Evolutionary conservation across 73 alveolate species (phyloP).

Genomic region (Paramecium tetraurelia): DNA sequence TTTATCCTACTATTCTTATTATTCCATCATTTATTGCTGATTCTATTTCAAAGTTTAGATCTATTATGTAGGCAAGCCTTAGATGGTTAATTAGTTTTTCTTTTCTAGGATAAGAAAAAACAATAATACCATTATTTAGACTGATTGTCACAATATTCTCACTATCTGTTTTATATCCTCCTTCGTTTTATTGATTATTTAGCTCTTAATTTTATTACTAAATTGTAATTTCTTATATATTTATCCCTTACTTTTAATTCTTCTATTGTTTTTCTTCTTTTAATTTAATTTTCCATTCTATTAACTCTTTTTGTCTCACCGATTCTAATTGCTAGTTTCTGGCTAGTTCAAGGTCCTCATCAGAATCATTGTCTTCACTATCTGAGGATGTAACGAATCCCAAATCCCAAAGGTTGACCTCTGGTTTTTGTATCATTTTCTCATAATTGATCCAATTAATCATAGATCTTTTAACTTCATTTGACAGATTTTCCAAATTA

Average conservation of each 20-base stretch:
- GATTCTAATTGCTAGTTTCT: background rate
- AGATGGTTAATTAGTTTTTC: background rate
- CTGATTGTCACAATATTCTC: background rate
- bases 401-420: background rate
- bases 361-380: constrained; percentile 52
- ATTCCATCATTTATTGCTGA: background rate
- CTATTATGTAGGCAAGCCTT: background rate
- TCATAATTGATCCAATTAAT: constrained; percentile 3
- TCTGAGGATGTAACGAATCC: constrained; percentile 35
- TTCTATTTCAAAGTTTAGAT: background rate
- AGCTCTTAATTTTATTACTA: background rate
- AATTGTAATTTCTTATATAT: background rate
- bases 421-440: background rate
- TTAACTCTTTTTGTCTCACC: background rate
- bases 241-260: background rate
- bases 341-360: constrained; percentile 12
- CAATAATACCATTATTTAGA: background rate
- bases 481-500: background rate
- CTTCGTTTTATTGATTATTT: background rate
- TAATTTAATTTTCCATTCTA: background rate
- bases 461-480: background rate
- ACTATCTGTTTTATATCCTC: background rate
- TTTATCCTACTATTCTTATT: background rate
- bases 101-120: background rate
- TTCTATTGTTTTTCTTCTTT: background rate